Percentiles rank a stretch among this genome's conserved stretches.
Evolutionary conservation across 768 basidiomycete species (phyloP).

Genomic region (Lactifluus echinatus): DNA sequence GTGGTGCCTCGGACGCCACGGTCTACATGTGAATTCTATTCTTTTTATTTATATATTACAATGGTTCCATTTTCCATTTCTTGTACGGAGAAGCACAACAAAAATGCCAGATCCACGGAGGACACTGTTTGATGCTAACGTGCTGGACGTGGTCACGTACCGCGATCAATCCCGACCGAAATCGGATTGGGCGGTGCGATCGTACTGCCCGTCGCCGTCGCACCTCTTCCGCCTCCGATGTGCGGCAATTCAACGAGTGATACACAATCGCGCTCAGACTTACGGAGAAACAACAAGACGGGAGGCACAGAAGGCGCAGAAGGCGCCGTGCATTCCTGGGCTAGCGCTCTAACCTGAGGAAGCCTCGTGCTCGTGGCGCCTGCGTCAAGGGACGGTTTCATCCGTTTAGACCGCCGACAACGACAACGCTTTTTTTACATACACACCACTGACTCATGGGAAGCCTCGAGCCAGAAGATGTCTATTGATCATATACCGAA

Average conservation of each 20-base stretch:
- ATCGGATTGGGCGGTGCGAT: constrained; percentile 7
- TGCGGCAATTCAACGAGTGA: neutral
- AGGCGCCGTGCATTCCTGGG: neutral
- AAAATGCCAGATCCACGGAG: constrained; percentile 11
- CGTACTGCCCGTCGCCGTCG: neutral
- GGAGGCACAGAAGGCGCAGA: neutral
- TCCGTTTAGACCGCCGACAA: constrained; percentile 6
- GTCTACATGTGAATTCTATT: neutral
- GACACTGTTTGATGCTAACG: neutral
- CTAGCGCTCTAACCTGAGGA: neutral
- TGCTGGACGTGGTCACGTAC: neutral
- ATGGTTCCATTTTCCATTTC: too few species aligned
- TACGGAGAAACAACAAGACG: neutral
- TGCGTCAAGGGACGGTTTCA: constrained; percentile 8
- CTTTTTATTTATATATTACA: too few species aligned
- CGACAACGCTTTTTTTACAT: constrained; percentile 1
- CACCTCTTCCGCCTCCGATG: neutral
- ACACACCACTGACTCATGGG: neutral
- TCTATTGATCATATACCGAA: neutral
- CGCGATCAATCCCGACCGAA: neutral
- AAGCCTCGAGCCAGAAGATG: constrained; percentile 5
- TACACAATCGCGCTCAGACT: neutral
- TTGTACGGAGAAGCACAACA: constrained; percentile 6
- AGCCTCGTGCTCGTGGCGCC: constrained; percentile 8
- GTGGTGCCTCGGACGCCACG: constrained; percentile 7